Evolutionary conservation across 1,284 basidiomycete species (phyloP).

Genomic region (Cryptococcus sp.): DNA sequence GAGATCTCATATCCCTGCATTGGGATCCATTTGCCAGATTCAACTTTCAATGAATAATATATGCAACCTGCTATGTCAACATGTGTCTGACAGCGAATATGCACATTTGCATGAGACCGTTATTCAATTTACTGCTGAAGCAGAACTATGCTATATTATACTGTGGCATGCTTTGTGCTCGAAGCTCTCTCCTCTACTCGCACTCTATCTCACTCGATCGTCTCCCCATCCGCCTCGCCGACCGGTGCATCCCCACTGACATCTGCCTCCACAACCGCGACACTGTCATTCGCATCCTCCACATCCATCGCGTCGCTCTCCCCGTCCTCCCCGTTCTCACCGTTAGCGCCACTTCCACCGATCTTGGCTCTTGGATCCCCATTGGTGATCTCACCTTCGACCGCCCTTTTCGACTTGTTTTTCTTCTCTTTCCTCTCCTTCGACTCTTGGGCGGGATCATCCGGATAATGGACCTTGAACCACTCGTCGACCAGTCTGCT

Average conservation of each 20-base stretch:
- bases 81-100: too few relatives aligned
- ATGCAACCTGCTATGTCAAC: too few relatives aligned
- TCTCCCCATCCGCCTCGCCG: conserved; percentile 17
- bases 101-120: too few relatives aligned
- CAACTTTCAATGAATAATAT: too few relatives aligned
- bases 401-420: conserved; percentile 5
- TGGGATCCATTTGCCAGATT: too few relatives aligned
- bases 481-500: conserved; percentile 69
- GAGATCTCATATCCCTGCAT: not conserved
- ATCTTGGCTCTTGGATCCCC: not conserved
- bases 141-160: too few relatives aligned
- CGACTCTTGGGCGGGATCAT: not conserved
- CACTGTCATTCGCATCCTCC: conserved; percentile 1
- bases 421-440: conserved; percentile 5
- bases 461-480: conserved; percentile 24
- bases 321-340: too few relatives aligned
- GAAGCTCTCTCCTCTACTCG: too few relatives aligned
- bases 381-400: conserved; percentile 3
- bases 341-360: not conserved
- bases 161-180: too few relatives aligned
- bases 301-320: conserved; percentile 4
- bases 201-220: not conserved
- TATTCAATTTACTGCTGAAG: too few relatives aligned
- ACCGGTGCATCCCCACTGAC: conserved; percentile 9
- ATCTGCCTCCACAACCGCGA: conserved; percentile 3